Evolutionary conservation across 306 rosid species (phyloP).

Genomic region (Glycine tomentella): DNA sequence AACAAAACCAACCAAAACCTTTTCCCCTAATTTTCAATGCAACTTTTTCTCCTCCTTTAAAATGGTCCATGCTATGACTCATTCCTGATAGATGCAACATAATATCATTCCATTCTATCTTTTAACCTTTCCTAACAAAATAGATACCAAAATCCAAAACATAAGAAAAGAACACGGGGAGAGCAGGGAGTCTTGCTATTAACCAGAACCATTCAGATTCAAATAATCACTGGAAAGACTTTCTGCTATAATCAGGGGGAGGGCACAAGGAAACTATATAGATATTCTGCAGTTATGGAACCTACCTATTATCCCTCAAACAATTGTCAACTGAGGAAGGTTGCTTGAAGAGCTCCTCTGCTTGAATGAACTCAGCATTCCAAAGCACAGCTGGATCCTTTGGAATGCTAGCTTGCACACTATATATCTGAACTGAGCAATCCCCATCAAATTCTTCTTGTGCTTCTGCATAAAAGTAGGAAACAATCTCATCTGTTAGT

Average conservation of each 20-base stretch:
- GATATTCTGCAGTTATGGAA: slow-evolving; percentile 27
- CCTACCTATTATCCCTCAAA: slow-evolving; percentile 90
- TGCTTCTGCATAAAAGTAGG: slow-evolving; percentile 68
- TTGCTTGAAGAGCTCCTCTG: slow-evolving; percentile 91
- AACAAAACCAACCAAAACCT: slow-evolving; percentile 47
- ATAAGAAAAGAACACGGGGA: too few relatives aligned
- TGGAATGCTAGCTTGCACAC: slow-evolving; percentile 92
- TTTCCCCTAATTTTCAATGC: too few relatives aligned
- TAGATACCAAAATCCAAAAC: too few relatives aligned
- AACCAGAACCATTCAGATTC: too few relatives aligned
- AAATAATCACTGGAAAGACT: too few relatives aligned
- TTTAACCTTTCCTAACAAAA: too few relatives aligned
- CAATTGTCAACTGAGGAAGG: slow-evolving; percentile 74
- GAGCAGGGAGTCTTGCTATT: too few relatives aligned
- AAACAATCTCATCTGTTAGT: slow-evolving; percentile 31
- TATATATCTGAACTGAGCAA: slow-evolving; percentile 89
- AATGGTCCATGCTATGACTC: too few relatives aligned
- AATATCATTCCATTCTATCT: too few relatives aligned
- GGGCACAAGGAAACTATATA: not conserved
- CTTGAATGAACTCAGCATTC: slow-evolving; percentile 94
- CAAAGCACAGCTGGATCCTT: slow-evolving; percentile 92
- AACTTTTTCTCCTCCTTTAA: too few relatives aligned
- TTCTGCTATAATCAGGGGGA: too few relatives aligned
- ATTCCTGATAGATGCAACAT: too few relatives aligned
- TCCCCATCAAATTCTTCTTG: slow-evolving; percentile 80